Evolutionary conservation across 768 basidiomycete species (phyloP).

Genomic region (Sistotremastrum niveocremeum): DNA sequence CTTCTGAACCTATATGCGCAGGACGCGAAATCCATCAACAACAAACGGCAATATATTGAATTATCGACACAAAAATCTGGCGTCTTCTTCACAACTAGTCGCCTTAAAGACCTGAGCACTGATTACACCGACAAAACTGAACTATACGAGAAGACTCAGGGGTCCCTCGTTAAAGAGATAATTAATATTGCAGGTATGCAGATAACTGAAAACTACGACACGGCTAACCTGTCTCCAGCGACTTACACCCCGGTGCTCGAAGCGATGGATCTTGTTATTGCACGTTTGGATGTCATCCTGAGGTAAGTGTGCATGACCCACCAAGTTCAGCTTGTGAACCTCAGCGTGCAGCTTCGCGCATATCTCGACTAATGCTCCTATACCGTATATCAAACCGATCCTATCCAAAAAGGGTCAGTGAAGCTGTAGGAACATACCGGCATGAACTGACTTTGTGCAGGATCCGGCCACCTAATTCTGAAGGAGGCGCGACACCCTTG

Average conservation of each 20-base stretch:
- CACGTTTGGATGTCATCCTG: conserved; percentile 82
- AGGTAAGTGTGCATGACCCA: conserved; percentile 36
- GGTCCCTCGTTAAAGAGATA: conserved; percentile 79
- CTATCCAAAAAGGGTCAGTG: conserved; percentile 57
- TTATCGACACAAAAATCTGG: conserved; percentile 78
- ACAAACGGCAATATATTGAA: conserved; percentile 63
- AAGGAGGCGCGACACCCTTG: conserved; percentile 91
- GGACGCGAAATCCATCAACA: conserved; percentile 65
- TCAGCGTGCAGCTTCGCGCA: conserved; percentile 62
- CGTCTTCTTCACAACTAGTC: conserved; percentile 74
- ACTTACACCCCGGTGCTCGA: conserved; percentile 88
- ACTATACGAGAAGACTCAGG: conserved; percentile 64
- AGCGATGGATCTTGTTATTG: conserved; percentile 66
- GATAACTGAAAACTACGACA: not conserved
- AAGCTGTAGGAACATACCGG: no score
- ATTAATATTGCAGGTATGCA: conserved; percentile 78
- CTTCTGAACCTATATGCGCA: conserved; percentile 16
- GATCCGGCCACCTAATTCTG: conserved; percentile 67
- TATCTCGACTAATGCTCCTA: conserved; percentile 76
- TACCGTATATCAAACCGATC: conserved; percentile 78
- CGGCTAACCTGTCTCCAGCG: conserved; percentile 33
- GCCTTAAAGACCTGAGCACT: conserved; percentile 55
- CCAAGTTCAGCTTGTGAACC: not conserved
- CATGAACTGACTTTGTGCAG: conserved; percentile 21
- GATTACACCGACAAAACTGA: conserved; percentile 56